Evolutionary conservation across 2,329 filamentous ascomycete species (phyloP).

Genomic region (Cucurbitaria berberidis): DNA sequence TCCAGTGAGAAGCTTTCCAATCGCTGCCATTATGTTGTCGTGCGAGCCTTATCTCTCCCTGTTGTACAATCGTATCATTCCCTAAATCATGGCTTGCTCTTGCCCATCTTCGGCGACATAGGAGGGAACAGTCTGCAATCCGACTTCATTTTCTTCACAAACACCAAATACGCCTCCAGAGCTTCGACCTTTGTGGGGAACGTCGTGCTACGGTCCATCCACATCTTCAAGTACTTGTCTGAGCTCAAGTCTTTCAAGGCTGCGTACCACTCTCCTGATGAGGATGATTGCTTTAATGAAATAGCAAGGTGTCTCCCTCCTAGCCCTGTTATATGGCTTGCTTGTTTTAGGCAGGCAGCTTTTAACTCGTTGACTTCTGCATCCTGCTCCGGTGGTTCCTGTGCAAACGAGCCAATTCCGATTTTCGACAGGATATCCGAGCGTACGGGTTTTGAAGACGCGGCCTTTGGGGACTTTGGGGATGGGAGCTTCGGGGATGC

Average conservation of each 20-base stretch:
- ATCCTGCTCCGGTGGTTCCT: slow-evolving; percentile 1
- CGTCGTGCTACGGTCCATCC: slow-evolving; percentile 37
- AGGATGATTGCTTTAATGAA: slow-evolving; percentile 28
- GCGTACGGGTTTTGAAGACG: slow-evolving; percentile 3
- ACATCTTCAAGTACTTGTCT: slow-evolving; percentile 40
- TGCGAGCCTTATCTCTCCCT: neutral
- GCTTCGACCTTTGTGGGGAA: slow-evolving; percentile 29
- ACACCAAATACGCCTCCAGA: slow-evolving; percentile 33
- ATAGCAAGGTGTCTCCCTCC: slow-evolving; percentile 30
- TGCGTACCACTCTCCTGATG: slow-evolving; percentile 29
- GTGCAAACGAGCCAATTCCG: neutral
- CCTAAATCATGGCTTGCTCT: slow-evolving; percentile 4
- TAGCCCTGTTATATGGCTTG: slow-evolving; percentile 28
- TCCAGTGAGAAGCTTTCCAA: neutral
- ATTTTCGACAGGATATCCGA: neutral
- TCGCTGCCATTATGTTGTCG: neutral
- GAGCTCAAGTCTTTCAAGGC: slow-evolving; percentile 32
- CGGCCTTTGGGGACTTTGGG: slow-evolving; percentile 6
- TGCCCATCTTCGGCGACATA: slow-evolving; percentile 11
- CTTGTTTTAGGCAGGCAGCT: slow-evolving; percentile 12
- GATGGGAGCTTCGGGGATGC: slow-evolving; percentile 7
- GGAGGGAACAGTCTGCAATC: slow-evolving; percentile 30
- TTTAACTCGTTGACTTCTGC: slow-evolving; percentile 5
- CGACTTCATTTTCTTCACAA: slow-evolving; percentile 31
- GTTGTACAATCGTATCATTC: neutral